Base-by-base conservation (phyloP, 73 alveolate species). In the Paraurostyla sp. region DNA sequence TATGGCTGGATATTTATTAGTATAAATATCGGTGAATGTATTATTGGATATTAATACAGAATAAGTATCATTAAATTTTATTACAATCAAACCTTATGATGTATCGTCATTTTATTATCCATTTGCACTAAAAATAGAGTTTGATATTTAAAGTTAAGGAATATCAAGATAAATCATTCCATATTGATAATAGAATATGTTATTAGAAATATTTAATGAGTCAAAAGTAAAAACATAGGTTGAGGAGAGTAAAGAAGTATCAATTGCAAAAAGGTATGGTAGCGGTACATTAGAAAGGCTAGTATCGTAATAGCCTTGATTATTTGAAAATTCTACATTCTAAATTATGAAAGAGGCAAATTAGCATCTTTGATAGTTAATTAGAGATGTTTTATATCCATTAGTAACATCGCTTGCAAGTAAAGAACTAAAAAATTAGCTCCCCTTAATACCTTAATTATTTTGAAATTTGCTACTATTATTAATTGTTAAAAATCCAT, bases 91-190 rank as follows among this genome's bases (percentile, higher is more conserved):
- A 6, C 86, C 86, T 20, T 49, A 29, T 15, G 7, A 45, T 1
- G 65, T 43, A 48, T 73, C 38, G 30, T 43, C 86, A 36, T 49
- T 33, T 2, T 27, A 15, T 73, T 43, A 29, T 3, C 59, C 59
- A 48, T 73, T 73, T 22, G 7, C 3, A 6, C 38, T 9, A 73
- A 73, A 73, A 4, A 29, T 33, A 29, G 57, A 48, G 30, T 43
- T 25, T 3, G 15, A 45, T 29, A 73, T 48, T 4, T 4, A 20
- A 20, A 73, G 71, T 1, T 73, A 7, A 45, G 15, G 20, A 45
- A 73, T 73, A 25, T 73, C 86, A 2, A 73, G 49, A 43, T 73
- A 48, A 0, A 73, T 73, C 86, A 73, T 23, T 13, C 86, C 86
- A 45, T 73, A 48, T 4, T 43, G 51, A 46, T 73, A 32, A 25